A percentile compares a stretch with the other conserved stretches of the same genome.
phyloP scores from a whole-genome alignment of 495 filamentous ascomycete genomes.

The Aspergillus leporis region DNA sequence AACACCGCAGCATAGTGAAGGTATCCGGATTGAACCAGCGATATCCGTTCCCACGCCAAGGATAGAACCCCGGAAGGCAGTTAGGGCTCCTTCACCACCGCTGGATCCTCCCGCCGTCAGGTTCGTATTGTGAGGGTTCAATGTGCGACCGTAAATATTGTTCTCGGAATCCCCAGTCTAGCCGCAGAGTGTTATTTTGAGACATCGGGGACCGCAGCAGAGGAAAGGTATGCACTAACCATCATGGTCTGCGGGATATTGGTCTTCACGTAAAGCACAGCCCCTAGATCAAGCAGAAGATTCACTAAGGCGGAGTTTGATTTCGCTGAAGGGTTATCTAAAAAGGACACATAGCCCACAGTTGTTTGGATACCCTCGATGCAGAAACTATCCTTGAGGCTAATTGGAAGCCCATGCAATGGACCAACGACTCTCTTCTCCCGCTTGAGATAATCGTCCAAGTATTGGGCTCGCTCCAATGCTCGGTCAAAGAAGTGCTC shows the following conservation, averaged over 20 bases:
- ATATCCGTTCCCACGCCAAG: constrained; percentile 69
- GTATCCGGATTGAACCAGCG: constrained; percentile 61
- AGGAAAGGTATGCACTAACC: constrained; percentile 13
- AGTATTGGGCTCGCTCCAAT: constrained; percentile 35
- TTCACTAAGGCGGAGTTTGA: constrained; percentile 44
- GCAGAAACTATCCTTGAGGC: constrained; percentile 61
- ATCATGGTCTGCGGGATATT: constrained; percentile 56
- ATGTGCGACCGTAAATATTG: constrained; percentile 44
- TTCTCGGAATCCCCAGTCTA: constrained; percentile 47
- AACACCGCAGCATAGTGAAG: constrained; percentile 61
- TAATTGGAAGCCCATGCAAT: constrained; percentile 63
- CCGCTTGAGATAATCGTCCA: constrained; percentile 43
- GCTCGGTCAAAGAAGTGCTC: constrained; percentile 44
- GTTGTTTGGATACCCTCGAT: constrained; percentile 47
- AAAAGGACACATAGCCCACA: constrained; percentile 45
- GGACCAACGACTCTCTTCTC: constrained; percentile 53
- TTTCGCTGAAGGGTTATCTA: constrained; percentile 44
- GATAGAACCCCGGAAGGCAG: constrained; percentile 56
- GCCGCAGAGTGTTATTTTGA: neutral
- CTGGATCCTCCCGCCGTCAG: constrained; percentile 59
- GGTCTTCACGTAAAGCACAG: constrained; percentile 62
- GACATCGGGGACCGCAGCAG: neutral
- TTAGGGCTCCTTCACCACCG: constrained; percentile 64
- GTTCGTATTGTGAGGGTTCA: constrained; percentile 55
- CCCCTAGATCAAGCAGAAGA: constrained; percentile 33